Percentiles rank a stretch among this genome's conserved stretches.
Conservation (phyloP, 1,284 basidiomycete species). For the Tetrapyrgos nigripes region DNA sequence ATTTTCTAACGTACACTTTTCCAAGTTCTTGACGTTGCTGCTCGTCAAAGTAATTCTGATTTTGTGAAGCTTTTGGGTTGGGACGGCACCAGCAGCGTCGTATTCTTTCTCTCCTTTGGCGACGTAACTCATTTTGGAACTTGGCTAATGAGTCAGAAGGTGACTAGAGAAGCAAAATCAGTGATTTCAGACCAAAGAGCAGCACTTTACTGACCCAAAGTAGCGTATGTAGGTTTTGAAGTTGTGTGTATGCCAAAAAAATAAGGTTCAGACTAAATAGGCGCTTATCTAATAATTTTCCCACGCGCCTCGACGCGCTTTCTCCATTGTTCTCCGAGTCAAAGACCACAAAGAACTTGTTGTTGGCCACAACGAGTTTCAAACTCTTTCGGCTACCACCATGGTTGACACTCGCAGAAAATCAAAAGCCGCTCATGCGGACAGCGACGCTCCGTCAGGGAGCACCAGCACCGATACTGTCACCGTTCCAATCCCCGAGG, state of each 20-base stretch:
- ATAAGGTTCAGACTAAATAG: conserved; percentile 20
- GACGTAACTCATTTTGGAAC: conserved; percentile 95
- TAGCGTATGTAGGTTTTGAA: conserved; percentile 16
- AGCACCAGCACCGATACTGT: conserved; percentile 32
- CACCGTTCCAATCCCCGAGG: conserved; percentile 49
- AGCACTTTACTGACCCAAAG: conserved; percentile 47
- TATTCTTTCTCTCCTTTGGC: conserved; percentile 99
- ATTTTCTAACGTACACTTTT: conserved; percentile 83
- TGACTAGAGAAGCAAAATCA: conserved; percentile 52
- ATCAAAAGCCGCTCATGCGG: conserved; percentile 39
- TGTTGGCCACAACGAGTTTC: conserved; percentile 38
- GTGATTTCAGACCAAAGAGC: conserved; percentile 5
- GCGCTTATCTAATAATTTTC: not conserved
- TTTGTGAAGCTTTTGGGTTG: conserved; percentile 96
- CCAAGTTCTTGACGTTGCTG: conserved; percentile 97
- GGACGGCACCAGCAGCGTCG: conserved; percentile 89
- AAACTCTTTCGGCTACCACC: conserved; percentile 1
- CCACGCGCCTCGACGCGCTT: conserved; percentile 7
- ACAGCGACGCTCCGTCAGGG: conserved; percentile 20
- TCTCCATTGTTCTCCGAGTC: not conserved
- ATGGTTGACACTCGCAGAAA: conserved; percentile 53
- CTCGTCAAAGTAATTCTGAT: conserved; percentile 99
- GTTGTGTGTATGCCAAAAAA: conserved; percentile 46
- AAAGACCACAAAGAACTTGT: conserved; percentile 33
- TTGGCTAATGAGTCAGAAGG: conserved; percentile 74